Evolutionary conservation across 1,139 yeast genomes (phyloP).

Genomic region (Hansenula sp.): DNA sequence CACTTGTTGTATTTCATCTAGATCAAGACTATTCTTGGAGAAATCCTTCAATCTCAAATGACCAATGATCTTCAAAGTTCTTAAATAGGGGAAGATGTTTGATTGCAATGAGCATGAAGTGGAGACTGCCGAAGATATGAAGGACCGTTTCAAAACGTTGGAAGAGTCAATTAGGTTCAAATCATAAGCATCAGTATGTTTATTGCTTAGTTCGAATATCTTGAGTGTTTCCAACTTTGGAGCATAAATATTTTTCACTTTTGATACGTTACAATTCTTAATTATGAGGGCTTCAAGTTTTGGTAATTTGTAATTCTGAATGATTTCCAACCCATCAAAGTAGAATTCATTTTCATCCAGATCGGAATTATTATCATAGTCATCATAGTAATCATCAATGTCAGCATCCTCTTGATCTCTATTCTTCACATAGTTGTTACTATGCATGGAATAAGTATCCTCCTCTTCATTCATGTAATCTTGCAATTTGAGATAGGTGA

Average conservation of each 20-base stretch:
- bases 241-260: slow-evolving; percentile 12
- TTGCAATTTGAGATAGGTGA: slow-evolving; percentile 14
- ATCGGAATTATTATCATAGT: slow-evolving; percentile 21
- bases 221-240: slow-evolving; percentile 12
- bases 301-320: slow-evolving; percentile 14
- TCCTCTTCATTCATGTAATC: slow-evolving; percentile 24
- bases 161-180: slow-evolving; percentile 3
- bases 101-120: slow-evolving; percentile 4
- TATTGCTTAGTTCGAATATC: slow-evolving; percentile 12
- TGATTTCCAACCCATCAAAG: slow-evolving; percentile 22
- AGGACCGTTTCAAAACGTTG: slow-evolving; percentile 1
- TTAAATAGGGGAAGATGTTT: slow-evolving; percentile 6
- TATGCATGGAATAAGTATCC: slow-evolving; percentile 17
- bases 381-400: slow-evolving; percentile 16
- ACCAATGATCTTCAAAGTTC: slow-evolving; percentile 11
- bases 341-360: slow-evolving; percentile 23
- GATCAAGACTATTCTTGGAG: slow-evolving; percentile 4
- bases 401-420: slow-evolving; percentile 1
- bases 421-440: slow-evolving; percentile 13
- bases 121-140: slow-evolving; percentile 1
- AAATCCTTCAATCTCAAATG: slow-evolving; percentile 10
- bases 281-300: slow-evolving; percentile 11
- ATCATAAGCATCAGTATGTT: slow-evolving; percentile 17
- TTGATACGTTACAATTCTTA: slow-evolving; percentile 20
- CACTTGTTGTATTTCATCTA: slow-evolving; percentile 6